phyloP scores from a whole-genome alignment of 2,329 filamentous ascomycete species.

The Aureobasidium sp. region DNA sequence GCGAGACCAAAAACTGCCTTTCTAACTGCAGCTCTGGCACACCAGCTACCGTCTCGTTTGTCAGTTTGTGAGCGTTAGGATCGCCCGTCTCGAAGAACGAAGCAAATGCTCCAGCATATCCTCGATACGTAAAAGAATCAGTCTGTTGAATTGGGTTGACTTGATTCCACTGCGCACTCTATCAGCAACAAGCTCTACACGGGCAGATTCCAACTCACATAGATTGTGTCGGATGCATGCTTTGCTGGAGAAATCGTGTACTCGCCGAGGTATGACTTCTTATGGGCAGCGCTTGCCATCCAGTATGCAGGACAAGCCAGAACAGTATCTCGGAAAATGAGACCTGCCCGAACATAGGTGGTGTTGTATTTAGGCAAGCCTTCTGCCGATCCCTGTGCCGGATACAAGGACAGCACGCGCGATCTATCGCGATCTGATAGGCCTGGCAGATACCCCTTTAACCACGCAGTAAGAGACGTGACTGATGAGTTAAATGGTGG shows the following conservation, averaged over 20 bases:
- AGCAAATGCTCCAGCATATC: conserved; percentile 50
- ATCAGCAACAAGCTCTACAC: not conserved
- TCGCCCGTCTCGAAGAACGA: conserved; percentile 52
- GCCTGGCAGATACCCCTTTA: conserved; percentile 45
- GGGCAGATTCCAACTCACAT: not conserved
- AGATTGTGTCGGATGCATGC: not conserved
- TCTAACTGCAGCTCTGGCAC: conserved; percentile 38
- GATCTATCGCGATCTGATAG: conserved; percentile 34
- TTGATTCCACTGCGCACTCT: conserved; percentile 46
- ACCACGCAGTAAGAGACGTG: conserved; percentile 44
- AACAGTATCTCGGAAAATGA: conserved; percentile 50
- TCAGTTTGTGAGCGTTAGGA: conserved; percentile 50
- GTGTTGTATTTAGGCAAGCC: conserved; percentile 40
- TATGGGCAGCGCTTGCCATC: conserved; percentile 39
- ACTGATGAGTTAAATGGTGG: conserved; percentile 40
- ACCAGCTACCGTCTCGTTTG: conserved; percentile 32
- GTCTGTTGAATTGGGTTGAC: conserved; percentile 44
- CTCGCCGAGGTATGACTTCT: conserved; percentile 46
- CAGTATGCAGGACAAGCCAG: conserved; percentile 53
- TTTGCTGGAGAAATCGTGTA: conserved; percentile 46
- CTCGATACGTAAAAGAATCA: conserved; percentile 46
- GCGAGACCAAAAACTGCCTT: conserved; percentile 44
- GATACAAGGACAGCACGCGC: conserved; percentile 40
- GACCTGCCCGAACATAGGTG: conserved; percentile 43
- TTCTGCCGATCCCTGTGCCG: conserved; percentile 39